A percentile compares a stretch with the other conserved stretches of the same genome.
Conservation (phyloP, 768 basidiomycete genomes). For the Lactarius pseudohatsudake region DNA sequence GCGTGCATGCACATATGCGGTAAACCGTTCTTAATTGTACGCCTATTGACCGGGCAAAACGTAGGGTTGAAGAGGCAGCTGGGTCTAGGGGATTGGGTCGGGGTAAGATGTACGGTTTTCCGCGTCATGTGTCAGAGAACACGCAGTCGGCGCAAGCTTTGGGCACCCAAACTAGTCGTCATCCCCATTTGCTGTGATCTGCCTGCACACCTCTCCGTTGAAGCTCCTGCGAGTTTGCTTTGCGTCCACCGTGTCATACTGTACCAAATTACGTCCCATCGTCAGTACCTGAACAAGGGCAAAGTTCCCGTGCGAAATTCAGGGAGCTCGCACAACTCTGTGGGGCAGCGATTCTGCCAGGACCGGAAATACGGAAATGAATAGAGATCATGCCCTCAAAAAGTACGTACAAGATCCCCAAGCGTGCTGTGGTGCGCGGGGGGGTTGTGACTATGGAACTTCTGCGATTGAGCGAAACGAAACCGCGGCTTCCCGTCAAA, state of each 20-base stretch:
- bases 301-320: conserved; percentile 2
- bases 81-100: conserved; percentile 9
- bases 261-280: background rate
- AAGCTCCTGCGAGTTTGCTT: background rate
- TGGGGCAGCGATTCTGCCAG: conserved; percentile 4
- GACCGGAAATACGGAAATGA: conserved; percentile 10
- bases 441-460: background rate
- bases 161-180: background rate
- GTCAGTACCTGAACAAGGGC: background rate
- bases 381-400: conserved; percentile 2
- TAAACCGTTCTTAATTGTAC: background rate
- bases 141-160: background rate
- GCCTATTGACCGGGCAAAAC: conserved; percentile 11
- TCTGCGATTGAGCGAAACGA: background rate
- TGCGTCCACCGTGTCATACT: background rate
- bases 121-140: background rate
- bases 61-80: background rate
- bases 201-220: background rate
- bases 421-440: background rate
- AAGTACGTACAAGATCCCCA: conserved; percentile 21
- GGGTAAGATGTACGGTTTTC: background rate
- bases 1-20: background rate
- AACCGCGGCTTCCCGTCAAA: background rate
- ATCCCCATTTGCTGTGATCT: conserved; percentile 10
- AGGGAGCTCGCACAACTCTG: background rate